Evolutionary conservation across 106 monocot species (phyloP).

Genomic region (Dendrobium catenatum): DNA sequence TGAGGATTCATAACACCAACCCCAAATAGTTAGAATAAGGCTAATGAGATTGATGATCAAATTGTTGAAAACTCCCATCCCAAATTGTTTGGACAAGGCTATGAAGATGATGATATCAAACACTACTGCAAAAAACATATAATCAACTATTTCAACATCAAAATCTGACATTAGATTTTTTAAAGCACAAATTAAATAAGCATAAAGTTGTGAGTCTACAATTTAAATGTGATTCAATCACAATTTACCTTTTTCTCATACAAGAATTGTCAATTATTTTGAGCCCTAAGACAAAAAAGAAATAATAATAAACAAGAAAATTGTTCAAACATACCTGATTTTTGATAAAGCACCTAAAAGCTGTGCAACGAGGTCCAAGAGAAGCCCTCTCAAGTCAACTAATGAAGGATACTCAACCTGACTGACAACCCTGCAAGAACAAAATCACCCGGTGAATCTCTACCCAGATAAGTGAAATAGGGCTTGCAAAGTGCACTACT

Average conservation of each 20-base stretch:
- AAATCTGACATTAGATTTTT: not conserved
- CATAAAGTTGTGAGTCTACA: not conserved
- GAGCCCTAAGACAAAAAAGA: not conserved
- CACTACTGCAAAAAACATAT: not conserved
- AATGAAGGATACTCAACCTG: conserved; percentile 98
- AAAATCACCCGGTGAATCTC: not conserved
- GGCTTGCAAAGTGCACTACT: too few relatives aligned
- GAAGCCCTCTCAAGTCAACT: conserved; percentile 90
- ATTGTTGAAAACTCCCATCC: too few relatives aligned
- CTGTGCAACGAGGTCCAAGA: conserved; percentile 96
- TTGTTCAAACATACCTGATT: conserved; percentile 56
- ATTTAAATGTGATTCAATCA: not conserved
- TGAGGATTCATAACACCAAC: not conserved
- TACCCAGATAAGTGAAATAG: too few relatives aligned
- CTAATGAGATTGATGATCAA: too few relatives aligned
- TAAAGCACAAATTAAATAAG: not conserved
- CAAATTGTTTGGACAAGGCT: too few relatives aligned
- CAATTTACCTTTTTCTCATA: not conserved
- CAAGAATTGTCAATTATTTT: not conserved
- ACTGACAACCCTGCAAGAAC: conserved; percentile 79
- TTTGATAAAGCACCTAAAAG: conserved; percentile 92
- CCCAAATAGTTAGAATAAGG: not conserved
- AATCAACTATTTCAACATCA: too few relatives aligned
- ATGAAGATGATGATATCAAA: not conserved
- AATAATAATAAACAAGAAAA: not conserved